Conservation (phyloP, 2,329 filamentous ascomycete genomes). For the Decorospora gaudefroyi region DNA sequence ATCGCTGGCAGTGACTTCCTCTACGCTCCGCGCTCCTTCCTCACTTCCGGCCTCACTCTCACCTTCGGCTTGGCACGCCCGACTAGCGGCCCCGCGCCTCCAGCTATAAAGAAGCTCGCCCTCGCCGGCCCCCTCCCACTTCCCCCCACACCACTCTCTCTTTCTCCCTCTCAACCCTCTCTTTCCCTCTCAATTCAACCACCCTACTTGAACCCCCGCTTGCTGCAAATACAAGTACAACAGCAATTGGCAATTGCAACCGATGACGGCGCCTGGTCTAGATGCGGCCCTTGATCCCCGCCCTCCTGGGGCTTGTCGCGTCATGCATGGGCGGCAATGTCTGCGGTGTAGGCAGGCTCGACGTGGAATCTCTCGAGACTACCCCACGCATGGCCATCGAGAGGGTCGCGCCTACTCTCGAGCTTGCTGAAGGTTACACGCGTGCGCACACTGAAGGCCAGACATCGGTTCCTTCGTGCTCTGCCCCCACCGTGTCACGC, state of each 20-base stretch:
- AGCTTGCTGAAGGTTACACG: conserved; percentile 16
- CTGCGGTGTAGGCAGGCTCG: no score
- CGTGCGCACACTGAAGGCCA: conserved; percentile 17
- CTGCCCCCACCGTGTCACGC: conserved; percentile 21
- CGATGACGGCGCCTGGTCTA: not conserved
- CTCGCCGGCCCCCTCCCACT: not conserved
- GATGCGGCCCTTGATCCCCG: not conserved
- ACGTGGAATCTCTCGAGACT: no score
- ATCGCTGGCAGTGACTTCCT: not conserved
- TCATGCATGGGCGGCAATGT: not conserved
- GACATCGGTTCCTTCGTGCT: no score
- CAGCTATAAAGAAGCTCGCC: not conserved
- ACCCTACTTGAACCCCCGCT: no score
- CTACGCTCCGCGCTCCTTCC: not conserved
- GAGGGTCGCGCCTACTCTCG: conserved; percentile 11
- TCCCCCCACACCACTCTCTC: not conserved
- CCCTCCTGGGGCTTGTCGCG: not conserved
- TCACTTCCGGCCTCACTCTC: not conserved
- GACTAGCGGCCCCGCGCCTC: not conserved
- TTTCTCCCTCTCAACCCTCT: not conserved
- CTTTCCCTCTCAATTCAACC: no score
- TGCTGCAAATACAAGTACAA: no score
- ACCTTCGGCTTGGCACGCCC: no score
- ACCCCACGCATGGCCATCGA: not conserved
- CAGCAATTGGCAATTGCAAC: not conserved